Evolutionary conservation across 2,329 filamentous ascomycete species (phyloP), one percentile per base, ranked within the genome.

Genomic region (Aschersonia sp.): DNA sequence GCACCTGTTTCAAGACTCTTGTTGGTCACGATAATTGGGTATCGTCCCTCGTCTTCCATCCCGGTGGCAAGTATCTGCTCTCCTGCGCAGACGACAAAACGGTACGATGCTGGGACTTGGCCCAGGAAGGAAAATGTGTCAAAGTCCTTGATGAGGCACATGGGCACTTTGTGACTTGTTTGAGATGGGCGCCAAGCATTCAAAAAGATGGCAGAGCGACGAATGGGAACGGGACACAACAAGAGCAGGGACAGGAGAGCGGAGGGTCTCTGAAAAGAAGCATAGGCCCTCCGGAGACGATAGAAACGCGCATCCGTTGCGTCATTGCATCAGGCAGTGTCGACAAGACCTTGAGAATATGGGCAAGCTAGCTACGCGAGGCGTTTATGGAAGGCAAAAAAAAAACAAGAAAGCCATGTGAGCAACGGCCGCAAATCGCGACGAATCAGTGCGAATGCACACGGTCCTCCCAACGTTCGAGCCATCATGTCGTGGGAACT

Each of bases 1-100:
- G 90, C 33, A 87, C 83, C 9, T 78, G 87, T 53, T 80, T 96
- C 60, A 90, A 87, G 62, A 92, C 85, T 0, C 71, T 97, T 1
- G 68, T 80, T 1, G 90, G 90, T 2, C 90, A 96, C 61, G 89
- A 96, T 62, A 96, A 96, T 61, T 97, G 90, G 90, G 79, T 97
- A 7, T 80, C 87, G 33, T 84, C 77, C 1, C 66, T 96, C 5
- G 80, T 87, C 8, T 97, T 95, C 63, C 90, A 96, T 58, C 90
- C 90, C 0, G 85, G 87, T 7, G 90, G 90, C 42, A 94, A 90
- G 64, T 96, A 92, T 58, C 73, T 97, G 1, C 68, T 97, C 5
- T 89, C 83, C 6, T 86, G 85, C 22, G 78, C 83, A 12, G 90
- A 97, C 61, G 90, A 97, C 68, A 94, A 92, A 68, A 89, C 87